Evolutionary conservation across 2,329 filamentous ascomycete species (phyloP), one percentile per base, ranked within the genome.

Genomic region (Kalmusia sp.): DNA sequence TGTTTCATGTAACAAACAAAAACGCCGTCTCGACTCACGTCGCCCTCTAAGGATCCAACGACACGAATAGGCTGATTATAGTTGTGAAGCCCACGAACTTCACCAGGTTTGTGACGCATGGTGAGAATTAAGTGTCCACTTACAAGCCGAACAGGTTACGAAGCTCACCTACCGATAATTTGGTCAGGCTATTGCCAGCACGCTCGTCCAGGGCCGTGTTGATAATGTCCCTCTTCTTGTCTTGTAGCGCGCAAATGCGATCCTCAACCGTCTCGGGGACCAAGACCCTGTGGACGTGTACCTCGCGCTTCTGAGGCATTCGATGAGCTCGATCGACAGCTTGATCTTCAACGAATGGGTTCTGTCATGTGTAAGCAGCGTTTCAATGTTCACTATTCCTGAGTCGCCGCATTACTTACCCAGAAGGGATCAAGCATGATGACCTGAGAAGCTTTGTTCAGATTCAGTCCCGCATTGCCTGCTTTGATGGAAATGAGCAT

Each of bases 351-450:
- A 96, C 89, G 69, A 89, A 96, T 0, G 92, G 93, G 59, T 96
- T 97, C 91, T 49, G 25, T 15, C 14, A 34, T 27, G 17, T 25
- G 19, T 52, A 15, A 46, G 49, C 27, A 33, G 9, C 11, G 21
- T 24, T 41, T 6, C 1, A n/a, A 8, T 9, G 15, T n/a, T 3
- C 21, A n/a, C 15, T 12, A 33, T 6, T 33, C n/a, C n/a, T 30
- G 25, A 25, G 7, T 14, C 9, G 15, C 14, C 5, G 17, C 14
- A n/a, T n/a, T 15, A 44, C 35, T 14, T 41, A 35, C 38, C 34
- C 92, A 96, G 77, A 96, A 96, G 0, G 92, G 92, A 69, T 96
- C 92, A 68, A 96, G 86, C 59, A 96, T 90, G 72, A 97, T 91
- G 61, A 96, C 91, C 58, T 92, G 88, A 1, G 87, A 91, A 0